These are phyloP conservation scores for Raddia guianensis DNA, from an alignment of 176 grass and related monocot genomes.

Conservation along the genomic window DNA sequence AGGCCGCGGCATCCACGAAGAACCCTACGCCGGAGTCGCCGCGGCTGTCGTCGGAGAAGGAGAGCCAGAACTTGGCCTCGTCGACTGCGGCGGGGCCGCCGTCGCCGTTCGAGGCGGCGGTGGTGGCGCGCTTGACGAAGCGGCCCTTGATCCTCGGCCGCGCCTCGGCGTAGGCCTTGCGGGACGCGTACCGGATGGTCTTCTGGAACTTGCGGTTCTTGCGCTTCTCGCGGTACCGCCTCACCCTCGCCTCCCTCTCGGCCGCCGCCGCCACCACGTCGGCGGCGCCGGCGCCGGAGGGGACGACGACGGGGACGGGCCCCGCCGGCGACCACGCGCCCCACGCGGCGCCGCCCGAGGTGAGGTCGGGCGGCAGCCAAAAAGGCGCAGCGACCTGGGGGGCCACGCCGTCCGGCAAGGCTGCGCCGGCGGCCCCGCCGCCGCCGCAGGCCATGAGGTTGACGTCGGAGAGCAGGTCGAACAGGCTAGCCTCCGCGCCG, in stretches of 20 bases:
- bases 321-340: not conserved
- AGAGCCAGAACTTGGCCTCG: slow-evolving; percentile 36
- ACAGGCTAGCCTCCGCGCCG: slow-evolving; percentile 31
- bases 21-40: slow-evolving; percentile 39
- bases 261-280: slow-evolving; percentile 22
- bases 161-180: slow-evolving; percentile 78
- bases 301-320: not conserved
- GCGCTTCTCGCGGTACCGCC: slow-evolving; percentile 71
- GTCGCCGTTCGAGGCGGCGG: not conserved
- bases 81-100: not conserved
- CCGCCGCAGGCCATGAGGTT: slow-evolving; percentile 35
- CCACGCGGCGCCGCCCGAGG: slow-evolving; percentile 2
- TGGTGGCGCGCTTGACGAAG: slow-evolving; percentile 51
- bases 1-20: slow-evolving; percentile 30
- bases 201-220: slow-evolving; percentile 79
- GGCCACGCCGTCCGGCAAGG: slow-evolving; percentile 30
- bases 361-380: slow-evolving; percentile 30
- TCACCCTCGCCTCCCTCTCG: slow-evolving; percentile 57
- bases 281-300: not conserved
- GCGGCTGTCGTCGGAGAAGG: slow-evolving; percentile 30
- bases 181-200: slow-evolving; percentile 71
- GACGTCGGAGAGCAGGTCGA: slow-evolving; percentile 50
- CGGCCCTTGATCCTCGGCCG: slow-evolving; percentile 75
- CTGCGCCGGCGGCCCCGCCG: not conserved
- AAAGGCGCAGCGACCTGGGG: slow-evolving; percentile 15